Percentiles rank a stretch among this genome's conserved stretches.
phyloP scores from a whole-genome alignment of 2,329 filamentous ascomycete genomes.

The Colletotrichum siamense region DNA sequence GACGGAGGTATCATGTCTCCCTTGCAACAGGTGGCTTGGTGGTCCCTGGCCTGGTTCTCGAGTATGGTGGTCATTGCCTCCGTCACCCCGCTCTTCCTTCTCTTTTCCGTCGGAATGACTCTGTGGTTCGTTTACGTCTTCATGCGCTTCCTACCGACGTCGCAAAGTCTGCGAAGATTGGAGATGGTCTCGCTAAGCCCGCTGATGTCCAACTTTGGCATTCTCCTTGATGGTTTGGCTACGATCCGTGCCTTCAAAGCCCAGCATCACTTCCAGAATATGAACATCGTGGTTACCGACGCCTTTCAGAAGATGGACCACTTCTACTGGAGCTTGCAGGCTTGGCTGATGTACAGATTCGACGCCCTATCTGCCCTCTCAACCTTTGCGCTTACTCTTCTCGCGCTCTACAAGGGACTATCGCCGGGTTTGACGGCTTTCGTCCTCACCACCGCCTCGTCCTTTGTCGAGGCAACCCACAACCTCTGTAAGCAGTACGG shows the following conservation, averaged over 20 bases:
- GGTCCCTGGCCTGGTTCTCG: slow-evolving; percentile 73
- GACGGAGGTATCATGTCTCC: slow-evolving; percentile 84
- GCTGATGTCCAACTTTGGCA: slow-evolving; percentile 91
- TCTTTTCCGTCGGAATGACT: slow-evolving; percentile 73
- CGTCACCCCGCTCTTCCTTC: slow-evolving; percentile 78
- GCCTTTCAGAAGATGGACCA: slow-evolving; percentile 95
- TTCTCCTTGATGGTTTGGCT: slow-evolving; percentile 82
- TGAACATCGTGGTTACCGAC: slow-evolving; percentile 82
- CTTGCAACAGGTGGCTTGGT: slow-evolving; percentile 74
- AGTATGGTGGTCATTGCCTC: slow-evolving; percentile 80
- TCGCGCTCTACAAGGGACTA: slow-evolving; percentile 77
- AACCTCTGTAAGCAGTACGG: slow-evolving; percentile 81
- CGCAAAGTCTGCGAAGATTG: slow-evolving; percentile 80
- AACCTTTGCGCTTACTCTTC: slow-evolving; percentile 74
- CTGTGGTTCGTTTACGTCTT: slow-evolving; percentile 76
- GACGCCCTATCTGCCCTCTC: slow-evolving; percentile 74
- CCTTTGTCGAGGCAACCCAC: slow-evolving; percentile 75
- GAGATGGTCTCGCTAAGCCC: slow-evolving; percentile 91
- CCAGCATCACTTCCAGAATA: slow-evolving; percentile 78
- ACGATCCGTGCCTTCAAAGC: slow-evolving; percentile 86
- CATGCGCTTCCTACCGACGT: slow-evolving; percentile 78
- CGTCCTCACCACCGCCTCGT: slow-evolving; percentile 74
- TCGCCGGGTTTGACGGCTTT: slow-evolving; percentile 84
- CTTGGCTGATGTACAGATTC: slow-evolving; percentile 84
- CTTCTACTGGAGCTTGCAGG: slow-evolving; percentile 90